Conservation (phyloP, 805 yeast species). For the Candida qinlingensis region DNA sequence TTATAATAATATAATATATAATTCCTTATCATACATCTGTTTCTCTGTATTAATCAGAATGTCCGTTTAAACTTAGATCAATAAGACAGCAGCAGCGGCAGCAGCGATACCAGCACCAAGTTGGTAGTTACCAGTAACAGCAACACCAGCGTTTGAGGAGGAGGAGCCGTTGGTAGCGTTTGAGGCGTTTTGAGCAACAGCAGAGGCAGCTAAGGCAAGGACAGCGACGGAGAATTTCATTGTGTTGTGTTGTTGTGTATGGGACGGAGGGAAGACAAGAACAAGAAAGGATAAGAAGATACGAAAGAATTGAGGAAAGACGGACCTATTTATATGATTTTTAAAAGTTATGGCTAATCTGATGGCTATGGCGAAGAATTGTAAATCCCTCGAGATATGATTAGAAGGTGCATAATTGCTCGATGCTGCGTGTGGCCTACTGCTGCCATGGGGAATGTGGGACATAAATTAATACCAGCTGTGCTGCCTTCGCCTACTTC, state of each 20-base stretch:
- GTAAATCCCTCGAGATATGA: too few species aligned
- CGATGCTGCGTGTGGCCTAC: too few species aligned
- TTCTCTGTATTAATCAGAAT: background rate
- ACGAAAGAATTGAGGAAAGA: background rate
- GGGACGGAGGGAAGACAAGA: background rate
- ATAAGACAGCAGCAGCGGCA: constrained; percentile 11
- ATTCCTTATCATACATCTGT: background rate
- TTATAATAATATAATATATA: background rate
- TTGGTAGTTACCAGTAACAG: background rate
- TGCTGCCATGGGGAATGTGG: too few species aligned
- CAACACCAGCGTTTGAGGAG: constrained; percentile 4
- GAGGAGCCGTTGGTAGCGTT: background rate
- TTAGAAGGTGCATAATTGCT: too few species aligned
- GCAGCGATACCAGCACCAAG: constrained; percentile 11
- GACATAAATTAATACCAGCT: too few species aligned
- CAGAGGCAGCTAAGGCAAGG: constrained; percentile 13
- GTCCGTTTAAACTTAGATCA: constrained; percentile 3
- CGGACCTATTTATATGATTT: too few species aligned
- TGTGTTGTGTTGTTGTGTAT: background rate
- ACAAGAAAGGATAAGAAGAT: background rate
- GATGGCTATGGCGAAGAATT: too few species aligned
- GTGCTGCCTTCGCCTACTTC: too few species aligned
- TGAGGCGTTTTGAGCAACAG: constrained; percentile 11
- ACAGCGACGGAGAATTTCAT: constrained; percentile 12
- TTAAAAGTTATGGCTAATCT: too few species aligned